Conservation (phyloP, 768 basidiomycete species). For the Tulasnella calospora region DNA sequence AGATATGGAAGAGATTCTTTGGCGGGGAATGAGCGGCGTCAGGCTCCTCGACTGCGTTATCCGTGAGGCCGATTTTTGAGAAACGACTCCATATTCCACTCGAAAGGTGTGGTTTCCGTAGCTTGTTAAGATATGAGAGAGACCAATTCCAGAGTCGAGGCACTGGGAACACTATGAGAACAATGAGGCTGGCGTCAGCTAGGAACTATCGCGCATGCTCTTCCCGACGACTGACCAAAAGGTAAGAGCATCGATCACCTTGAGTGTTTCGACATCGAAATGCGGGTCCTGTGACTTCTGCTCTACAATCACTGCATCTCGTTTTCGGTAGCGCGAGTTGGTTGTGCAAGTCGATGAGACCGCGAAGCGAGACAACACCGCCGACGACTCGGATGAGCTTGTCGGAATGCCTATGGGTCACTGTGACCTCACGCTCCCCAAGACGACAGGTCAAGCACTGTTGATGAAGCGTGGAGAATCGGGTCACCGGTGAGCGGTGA, state of each 20-base stretch:
- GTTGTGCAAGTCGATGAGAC: neutral
- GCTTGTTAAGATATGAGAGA: neutral
- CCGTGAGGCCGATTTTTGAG: neutral
- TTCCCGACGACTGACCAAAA: neutral
- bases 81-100: neutral
- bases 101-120: neutral
- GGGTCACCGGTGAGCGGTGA: neutral
- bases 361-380: neutral
- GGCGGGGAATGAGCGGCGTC: neutral
- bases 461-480: neutral
- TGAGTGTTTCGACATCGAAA: neutral
- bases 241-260: neutral
- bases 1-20: neutral
- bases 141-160: neutral
- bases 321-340: neutral
- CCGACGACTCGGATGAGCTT: neutral
- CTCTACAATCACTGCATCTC: neutral
- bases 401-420: neutral
- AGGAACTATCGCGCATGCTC: neutral
- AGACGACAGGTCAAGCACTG: neutral
- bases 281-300: neutral
- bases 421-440: neutral
- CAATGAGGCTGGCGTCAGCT: neutral
- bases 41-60: neutral
- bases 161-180: neutral